Evolutionary conservation across 768 basidiomycete genomes (phyloP), one percentile per base, ranked within the genome.

Genomic region (Auricularia auricula-judae): DNA sequence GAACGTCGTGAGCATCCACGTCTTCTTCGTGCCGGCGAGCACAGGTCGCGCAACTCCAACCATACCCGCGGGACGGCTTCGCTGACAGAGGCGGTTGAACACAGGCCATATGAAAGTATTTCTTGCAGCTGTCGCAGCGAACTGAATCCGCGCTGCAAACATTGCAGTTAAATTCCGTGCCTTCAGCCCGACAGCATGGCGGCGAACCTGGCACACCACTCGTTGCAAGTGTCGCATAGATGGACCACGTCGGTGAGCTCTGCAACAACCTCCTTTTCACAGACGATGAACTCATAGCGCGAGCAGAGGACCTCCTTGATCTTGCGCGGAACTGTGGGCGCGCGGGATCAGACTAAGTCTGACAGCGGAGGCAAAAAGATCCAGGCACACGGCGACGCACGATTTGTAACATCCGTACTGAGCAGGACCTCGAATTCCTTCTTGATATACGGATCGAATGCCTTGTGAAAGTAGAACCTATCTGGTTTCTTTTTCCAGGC

Each of bases 361-460:
- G 61, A 64, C 64, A 60, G 47, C 29, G 16, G 21, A 61, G 63
- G 14, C 35, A 54, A 36, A 67, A 65, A 62, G 63, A 66, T 61
- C 67, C n/a, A 59, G 29, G 62, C 5, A 82, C 39, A 42, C 39
- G 29, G 29, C 29, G 12, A 42, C 93, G 72, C 74, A 98, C 96
- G 78, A 74, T 99, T 99, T 65, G 87, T 84, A 66, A 97, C 88
- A 70, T 88, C 90, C 47, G 83, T 83, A 36, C 92, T 84, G 66
- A 89, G 87, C 63, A 99, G 87, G 69, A 98, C 89, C 74, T 98
- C 97, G 75, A 96, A 98, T 76, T 98, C 95, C 75, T 91, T 91
- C 79, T 96, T 94, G 77, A 98, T 92, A 76, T 96, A 98, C 62
- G 94, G 93, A 78, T 98, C 96, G 73, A 96, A 99, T 35, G 98